These are phyloP conservation scores for Aspergillus carbonarius DNA, from an alignment of 2,329 filamentous ascomycete species.

Conservation along the genomic window DNA sequence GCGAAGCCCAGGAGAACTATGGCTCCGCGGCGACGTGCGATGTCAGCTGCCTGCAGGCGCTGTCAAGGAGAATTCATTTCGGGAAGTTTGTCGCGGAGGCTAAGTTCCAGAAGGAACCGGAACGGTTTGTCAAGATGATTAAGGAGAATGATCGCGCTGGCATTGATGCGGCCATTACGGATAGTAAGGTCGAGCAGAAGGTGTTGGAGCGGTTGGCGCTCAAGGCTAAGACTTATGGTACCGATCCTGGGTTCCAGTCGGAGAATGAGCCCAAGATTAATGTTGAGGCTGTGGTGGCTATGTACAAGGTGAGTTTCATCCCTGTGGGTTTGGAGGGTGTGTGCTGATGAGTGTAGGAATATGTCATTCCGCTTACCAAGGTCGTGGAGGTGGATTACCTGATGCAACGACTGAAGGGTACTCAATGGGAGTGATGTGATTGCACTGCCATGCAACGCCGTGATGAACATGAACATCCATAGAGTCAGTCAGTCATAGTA, in stretches of 20 bases:
- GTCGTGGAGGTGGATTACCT: conserved; percentile 97
- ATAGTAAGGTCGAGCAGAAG: conserved; percentile 83
- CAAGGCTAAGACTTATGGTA: conserved; percentile 93
- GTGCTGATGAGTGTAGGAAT: conserved; percentile 51
- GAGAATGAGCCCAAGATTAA: conserved; percentile 70
- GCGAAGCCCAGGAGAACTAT: conserved; percentile 90
- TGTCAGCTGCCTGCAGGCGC: conserved; percentile 82
- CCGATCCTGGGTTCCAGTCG: conserved; percentile 68
- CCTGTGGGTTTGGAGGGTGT: not conserved
- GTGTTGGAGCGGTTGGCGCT: conserved; percentile 81
- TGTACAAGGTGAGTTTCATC: conserved; percentile 64
- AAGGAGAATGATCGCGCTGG: conserved; percentile 73
- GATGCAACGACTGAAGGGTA: conserved; percentile 77
- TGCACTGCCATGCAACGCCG: not conserved
- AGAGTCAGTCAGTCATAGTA: not conserved
- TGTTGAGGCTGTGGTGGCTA: conserved; percentile 82
- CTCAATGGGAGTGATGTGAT: conserved; percentile 46
- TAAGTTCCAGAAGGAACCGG: conserved; percentile 83
- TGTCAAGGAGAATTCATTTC: conserved; percentile 91
- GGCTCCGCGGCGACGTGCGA: conserved; percentile 89
- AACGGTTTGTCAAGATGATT: conserved; percentile 79
- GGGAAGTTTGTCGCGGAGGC: conserved; percentile 97
- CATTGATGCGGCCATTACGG: conserved; percentile 88
- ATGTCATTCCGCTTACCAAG: conserved; percentile 95
- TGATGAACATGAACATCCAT: conserved; percentile 9